phyloP scores from a whole-genome alignment of 495 filamentous ascomycete species.

The Schizothecium vesticola region DNA sequence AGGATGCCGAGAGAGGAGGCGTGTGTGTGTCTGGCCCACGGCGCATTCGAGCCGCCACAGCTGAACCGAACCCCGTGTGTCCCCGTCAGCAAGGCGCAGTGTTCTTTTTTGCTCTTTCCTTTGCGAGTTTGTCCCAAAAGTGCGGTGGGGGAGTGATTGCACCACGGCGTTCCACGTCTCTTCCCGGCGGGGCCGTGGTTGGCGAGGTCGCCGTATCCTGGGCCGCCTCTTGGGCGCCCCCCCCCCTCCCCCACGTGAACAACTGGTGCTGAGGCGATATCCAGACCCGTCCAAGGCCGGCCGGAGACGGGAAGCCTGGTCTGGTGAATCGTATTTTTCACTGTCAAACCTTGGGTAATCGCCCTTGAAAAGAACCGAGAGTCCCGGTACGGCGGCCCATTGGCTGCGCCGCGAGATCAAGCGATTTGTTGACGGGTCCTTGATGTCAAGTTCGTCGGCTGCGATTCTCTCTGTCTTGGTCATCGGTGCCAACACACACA shows the following conservation, averaged over 20 bases:
- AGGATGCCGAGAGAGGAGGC: constrained; percentile 11
- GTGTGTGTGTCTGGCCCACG: constrained; percentile 1
- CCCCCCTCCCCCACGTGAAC: neutral
- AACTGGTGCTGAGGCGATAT: constrained; percentile 3
- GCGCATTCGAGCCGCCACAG: constrained; percentile 9
- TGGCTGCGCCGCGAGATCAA: neutral
- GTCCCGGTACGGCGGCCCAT: neutral
- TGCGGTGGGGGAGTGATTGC: constrained; percentile 6
- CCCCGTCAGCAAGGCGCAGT: neutral
- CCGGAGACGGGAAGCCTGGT: neutral
- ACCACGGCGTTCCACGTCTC: constrained; percentile 11
- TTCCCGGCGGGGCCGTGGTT: neutral
- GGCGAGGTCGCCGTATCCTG: neutral
- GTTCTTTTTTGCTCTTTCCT: constrained; percentile 2
- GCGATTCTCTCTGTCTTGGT: constrained; percentile 1
- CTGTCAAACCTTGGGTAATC: neutral
- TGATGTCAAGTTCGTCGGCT: neutral
- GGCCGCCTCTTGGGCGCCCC: neutral
- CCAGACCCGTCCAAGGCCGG: neutral
- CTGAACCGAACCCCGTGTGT: constrained; percentile 3
- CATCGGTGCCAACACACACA: neutral
- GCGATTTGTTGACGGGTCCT: neutral
- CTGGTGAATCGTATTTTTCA: neutral
- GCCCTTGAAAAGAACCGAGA: neutral
- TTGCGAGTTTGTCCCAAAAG: neutral